These are phyloP conservation scores for Trametes maxima DNA, from an alignment of 768 basidiomycete species.

Conservation along the genomic window DNA sequence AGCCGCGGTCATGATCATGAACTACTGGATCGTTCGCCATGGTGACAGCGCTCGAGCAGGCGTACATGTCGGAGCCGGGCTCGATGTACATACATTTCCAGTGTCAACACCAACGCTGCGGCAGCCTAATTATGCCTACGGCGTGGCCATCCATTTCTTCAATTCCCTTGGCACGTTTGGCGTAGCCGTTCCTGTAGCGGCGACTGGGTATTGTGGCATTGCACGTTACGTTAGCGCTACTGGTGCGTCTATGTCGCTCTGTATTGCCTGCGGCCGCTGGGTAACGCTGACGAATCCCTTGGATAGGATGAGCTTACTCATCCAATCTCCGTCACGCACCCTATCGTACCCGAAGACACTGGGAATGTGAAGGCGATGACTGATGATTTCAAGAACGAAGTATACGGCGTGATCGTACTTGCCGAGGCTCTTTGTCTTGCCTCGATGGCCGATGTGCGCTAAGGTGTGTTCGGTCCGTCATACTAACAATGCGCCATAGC, in stretches of 20 bases:
- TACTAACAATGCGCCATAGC: too few species aligned
- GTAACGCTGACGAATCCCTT: slow-evolving; percentile 16
- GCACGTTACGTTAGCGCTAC: slow-evolving; percentile 23
- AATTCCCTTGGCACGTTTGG: slow-evolving; percentile 26
- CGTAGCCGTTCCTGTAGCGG: slow-evolving; percentile 14
- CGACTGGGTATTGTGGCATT: slow-evolving; percentile 17
- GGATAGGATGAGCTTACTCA: slow-evolving; percentile 17
- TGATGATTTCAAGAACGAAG: not conserved
- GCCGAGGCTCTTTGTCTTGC: too few species aligned
- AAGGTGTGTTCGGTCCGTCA: too few species aligned
- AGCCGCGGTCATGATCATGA: slow-evolving; percentile 25
- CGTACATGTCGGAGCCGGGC: slow-evolving; percentile 16
- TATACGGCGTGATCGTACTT: too few species aligned
- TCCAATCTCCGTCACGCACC: slow-evolving; percentile 9
- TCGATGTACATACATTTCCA: slow-evolving; percentile 25
- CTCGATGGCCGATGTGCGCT: too few species aligned
- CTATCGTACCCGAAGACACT: not conserved
- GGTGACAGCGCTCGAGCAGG: slow-evolving; percentile 20
- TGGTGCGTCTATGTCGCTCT: slow-evolving; percentile 19
- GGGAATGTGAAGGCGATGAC: not conserved
- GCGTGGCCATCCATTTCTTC: slow-evolving; percentile 23
- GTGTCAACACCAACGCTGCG: slow-evolving; percentile 22
- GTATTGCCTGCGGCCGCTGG: slow-evolving; percentile 12
- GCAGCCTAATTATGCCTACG: slow-evolving; percentile 24
- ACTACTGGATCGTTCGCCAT: slow-evolving; percentile 26